Conservation (phyloP, 164 flowering plant species). For the Vitis rupestris region DNA sequence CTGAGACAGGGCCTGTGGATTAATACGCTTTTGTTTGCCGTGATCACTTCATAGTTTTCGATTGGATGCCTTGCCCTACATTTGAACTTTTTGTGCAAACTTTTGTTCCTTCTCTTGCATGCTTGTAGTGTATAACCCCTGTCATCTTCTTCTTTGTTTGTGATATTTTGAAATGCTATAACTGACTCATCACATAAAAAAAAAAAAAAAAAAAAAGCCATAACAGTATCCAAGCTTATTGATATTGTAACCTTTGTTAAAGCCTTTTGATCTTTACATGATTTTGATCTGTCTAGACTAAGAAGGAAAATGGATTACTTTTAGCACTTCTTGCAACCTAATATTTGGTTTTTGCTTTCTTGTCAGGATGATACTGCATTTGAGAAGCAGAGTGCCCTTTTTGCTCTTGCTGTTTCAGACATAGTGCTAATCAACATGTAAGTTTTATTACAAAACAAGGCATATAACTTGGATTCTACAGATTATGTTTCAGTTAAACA, state of each 20-base stretch:
- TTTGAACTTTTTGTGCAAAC: no score
- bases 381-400: conserved; percentile 99
- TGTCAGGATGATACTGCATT: conserved; percentile 96
- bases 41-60: background rate
- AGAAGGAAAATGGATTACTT: background rate
- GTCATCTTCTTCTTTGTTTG: no score
- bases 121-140: no score
- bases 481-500: background rate
- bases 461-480: background rate
- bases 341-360: conserved; percentile 2
- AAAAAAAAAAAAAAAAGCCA: no score
- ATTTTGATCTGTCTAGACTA: background rate
- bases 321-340: background rate
- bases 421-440: conserved; percentile 97
- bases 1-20: no score
- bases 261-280: background rate
- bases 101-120: no score
- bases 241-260: no score
- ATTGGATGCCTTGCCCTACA: no score
- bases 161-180: no score
- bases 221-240: no score
- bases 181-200: no score
- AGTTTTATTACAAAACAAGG: conserved; percentile 24
- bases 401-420: conserved; percentile 98
- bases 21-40: no score